Evolutionary conservation across 139 green algal species (phyloP).

Genomic region (Coelastrella sp.): DNA sequence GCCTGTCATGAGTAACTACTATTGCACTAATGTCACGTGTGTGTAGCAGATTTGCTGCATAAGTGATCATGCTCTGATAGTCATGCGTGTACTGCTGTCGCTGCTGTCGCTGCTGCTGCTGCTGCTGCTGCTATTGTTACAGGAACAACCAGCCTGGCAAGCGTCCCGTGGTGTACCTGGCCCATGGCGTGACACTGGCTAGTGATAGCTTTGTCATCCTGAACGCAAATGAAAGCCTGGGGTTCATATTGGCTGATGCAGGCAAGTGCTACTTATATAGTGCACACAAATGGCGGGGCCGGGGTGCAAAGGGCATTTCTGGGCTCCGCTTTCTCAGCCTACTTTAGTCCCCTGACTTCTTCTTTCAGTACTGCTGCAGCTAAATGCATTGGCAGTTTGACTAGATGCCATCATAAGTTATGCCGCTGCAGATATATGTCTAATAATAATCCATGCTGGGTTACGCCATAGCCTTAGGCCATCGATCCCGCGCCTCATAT

Average conservation of each 20-base stretch:
- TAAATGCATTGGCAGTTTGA: no score
- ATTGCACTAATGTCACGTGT: no score
- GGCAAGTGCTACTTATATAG: constrained; percentile 33
- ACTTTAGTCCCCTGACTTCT: no score
- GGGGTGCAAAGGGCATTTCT: background rate
- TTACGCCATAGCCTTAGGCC: no score
- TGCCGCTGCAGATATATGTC: no score
- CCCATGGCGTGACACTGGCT: constrained; percentile 83
- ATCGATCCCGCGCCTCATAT: no score
- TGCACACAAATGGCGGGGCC: no score
- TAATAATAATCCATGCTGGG: no score
- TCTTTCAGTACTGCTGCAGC: no score
- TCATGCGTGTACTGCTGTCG: background rate
- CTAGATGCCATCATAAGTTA: no score
- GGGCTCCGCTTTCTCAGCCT: background rate
- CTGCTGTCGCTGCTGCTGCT: constrained; percentile 61
- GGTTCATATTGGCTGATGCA: constrained; percentile 85
- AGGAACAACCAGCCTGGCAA: constrained; percentile 1
- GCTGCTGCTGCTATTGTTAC: constrained; percentile 56
- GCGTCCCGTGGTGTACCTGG: constrained; percentile 73
- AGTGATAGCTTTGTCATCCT: constrained; percentile 83
- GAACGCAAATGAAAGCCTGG: constrained; percentile 65
- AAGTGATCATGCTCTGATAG: background rate
- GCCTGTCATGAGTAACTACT: no score
- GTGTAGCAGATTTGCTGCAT: background rate